phyloP scores from a whole-genome alignment of 352 stramenopile species.

The Elongisporangium anandrum region DNA sequence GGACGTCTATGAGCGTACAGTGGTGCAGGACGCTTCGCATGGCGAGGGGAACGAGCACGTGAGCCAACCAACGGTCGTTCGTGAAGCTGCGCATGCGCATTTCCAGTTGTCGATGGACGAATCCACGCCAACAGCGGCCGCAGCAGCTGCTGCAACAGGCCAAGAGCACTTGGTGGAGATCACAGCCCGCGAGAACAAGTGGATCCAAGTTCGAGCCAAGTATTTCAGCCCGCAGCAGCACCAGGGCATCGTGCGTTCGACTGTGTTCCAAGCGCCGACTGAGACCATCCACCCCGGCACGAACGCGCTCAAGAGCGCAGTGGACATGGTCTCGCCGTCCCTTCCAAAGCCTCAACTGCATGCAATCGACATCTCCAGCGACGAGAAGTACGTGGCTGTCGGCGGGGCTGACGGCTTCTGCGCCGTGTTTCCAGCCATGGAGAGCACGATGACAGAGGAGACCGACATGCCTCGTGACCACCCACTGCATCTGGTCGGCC shows the following conservation, averaged over 20 bases:
- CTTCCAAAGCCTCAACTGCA: conserved; percentile 28
- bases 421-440: conserved; percentile 36
- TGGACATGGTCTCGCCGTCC: conserved; percentile 3
- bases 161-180: conserved; percentile 27
- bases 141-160: background rate
- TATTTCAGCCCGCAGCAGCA: conserved; percentile 7
- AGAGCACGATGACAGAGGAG: conserved; percentile 2
- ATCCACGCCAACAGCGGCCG: conserved; percentile 1
- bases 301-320: conserved; percentile 1
- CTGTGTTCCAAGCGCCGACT: conserved; percentile 53
- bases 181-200: conserved; percentile 23
- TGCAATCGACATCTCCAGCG: conserved; percentile 37
- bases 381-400: conserved; percentile 47
- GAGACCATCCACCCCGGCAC: conserved; percentile 15
- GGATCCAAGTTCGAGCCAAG: conserved; percentile 40
- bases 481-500: conserved; percentile 34
- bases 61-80: background rate
- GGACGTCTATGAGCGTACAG: conserved; percentile 47
- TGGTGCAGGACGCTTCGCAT: conserved; percentile 16
- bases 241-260: conserved; percentile 16
- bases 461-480: conserved; percentile 5
- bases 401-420: conserved; percentile 53
- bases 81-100: conserved; percentile 25
- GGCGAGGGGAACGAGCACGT: conserved; percentile 3
- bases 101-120: conserved; percentile 34